Evolutionary conservation across 2,329 filamentous ascomycete species (phyloP), one percentile per base, ranked within the genome.

Genomic region (Monilinia aucupariae): DNA sequence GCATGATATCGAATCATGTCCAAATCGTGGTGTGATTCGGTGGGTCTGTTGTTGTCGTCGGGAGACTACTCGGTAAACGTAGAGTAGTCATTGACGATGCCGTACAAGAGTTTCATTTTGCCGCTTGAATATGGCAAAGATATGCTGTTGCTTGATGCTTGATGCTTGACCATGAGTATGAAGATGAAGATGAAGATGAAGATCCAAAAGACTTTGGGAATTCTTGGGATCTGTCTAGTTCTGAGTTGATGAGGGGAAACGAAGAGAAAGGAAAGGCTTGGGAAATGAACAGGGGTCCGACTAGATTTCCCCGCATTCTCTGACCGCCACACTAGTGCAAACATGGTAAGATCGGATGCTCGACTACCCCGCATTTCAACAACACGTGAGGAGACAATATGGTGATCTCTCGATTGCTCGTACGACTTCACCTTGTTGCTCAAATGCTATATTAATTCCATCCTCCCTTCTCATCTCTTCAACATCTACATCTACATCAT

Each of bases 331-430:
- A 20, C 43, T 37, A 58, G 34, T 37, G 20, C 41, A 37, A 2
- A 47, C 25, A 1, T 2, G 54, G 54, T 34, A 47, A 47, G 8
- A 27, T 47, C 1, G 2, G 34, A 9, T 37, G 12, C 34, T 2
- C 34, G 15, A 6, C 45, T 50, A 64, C 66, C 65, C 66, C 62
- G 50, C 63, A 68, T 34, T 45, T 30, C n/a, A 50, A 62, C 15
- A 61, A 61, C 59, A 61, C 59, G 49, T 61, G 49, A 61, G 59
- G 32, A n/a, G n/a, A n/a, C n/a, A 34, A 56, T 56, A 30, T 58
- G 54, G 13, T 58, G 54, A 58, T 58, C 41, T 58, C 34, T 47
- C 13, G 22, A 41, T 58, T 58, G n/a, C 41, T 58, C 54, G 54
- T 58, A 58, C 30, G 54, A 58, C 54, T 4, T 47, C 41, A 8